Evolutionary conservation across 495 filamentous ascomycete genomes (phyloP).

Genomic region (Trichoderma parareesei): DNA sequence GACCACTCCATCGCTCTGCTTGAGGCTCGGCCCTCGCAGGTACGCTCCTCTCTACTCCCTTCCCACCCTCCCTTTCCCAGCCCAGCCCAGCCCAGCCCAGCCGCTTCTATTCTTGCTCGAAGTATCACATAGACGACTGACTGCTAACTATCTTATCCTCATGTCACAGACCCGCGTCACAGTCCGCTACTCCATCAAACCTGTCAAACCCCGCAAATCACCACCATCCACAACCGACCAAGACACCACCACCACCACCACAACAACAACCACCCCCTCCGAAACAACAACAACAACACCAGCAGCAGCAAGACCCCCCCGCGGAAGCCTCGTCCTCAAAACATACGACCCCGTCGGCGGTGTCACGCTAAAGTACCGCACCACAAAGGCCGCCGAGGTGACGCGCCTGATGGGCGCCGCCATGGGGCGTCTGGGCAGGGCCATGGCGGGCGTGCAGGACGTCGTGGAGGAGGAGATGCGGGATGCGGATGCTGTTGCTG

Average conservation of each 20-base stretch:
- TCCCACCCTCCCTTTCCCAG: not conserved
- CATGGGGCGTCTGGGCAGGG: conserved; percentile 57
- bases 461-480: conserved; percentile 33
- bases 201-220: conserved; percentile 24
- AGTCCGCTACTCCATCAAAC: conserved; percentile 70
- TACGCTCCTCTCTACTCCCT: conserved; percentile 15
- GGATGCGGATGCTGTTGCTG: conserved; percentile 21
- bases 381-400: conserved; percentile 86
- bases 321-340: conserved; percentile 72
- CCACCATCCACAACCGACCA: conserved; percentile 15
- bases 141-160: conserved; percentile 13
- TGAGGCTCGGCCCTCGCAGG: conserved; percentile 29
- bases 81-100: conserved; percentile 2
- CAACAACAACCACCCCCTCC: no score
- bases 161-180: conserved; percentile 65
- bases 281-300: not conserved
- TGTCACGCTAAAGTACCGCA: conserved; percentile 79
- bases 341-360: conserved; percentile 82
- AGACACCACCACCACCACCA: conserved; percentile 10
- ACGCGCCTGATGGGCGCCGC: conserved; percentile 60
- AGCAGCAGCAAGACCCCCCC: conserved; percentile 20
- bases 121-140: conserved; percentile 11
- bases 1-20: conserved; percentile 30
- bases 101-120: not conserved
- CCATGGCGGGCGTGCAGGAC: conserved; percentile 52